Evolutionary conservation across 1,284 basidiomycete species (phyloP).

Genomic region (Butyriboletus appendiculatus): DNA sequence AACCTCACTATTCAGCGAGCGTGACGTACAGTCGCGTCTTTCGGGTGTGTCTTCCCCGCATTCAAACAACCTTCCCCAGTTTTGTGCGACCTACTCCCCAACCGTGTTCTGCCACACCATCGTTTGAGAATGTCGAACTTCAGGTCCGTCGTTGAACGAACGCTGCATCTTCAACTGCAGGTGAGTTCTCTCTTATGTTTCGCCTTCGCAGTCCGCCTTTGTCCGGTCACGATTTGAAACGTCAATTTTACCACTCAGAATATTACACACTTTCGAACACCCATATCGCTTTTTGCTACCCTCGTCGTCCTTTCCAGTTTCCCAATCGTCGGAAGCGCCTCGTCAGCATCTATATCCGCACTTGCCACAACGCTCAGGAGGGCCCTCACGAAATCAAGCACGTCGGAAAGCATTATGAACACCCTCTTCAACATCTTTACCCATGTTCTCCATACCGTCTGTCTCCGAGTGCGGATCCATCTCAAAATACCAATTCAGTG

Average conservation of each 20-base stretch:
- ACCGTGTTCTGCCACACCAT: neutral
- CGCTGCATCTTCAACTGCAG: slow-evolving; percentile 9
- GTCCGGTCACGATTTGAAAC: neutral
- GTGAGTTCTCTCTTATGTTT: slow-evolving; percentile 5
- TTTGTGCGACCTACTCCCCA: neutral
- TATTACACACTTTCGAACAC: slow-evolving; percentile 4
- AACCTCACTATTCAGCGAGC: neutral
- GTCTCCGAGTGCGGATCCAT: slow-evolving; percentile 15
- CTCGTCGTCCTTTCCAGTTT: slow-evolving; percentile 13
- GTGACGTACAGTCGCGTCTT: neutral
- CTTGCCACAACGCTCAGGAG: slow-evolving; percentile 8
- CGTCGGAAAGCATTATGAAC: neutral
- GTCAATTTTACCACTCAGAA: neutral
- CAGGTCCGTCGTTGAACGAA: slow-evolving; percentile 11
- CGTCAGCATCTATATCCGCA: slow-evolving; percentile 2
- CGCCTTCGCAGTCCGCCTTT: too few relatives aligned
- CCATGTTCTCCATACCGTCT: slow-evolving; percentile 17
- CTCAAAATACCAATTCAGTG: slow-evolving; percentile 15
- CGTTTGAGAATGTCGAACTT: slow-evolving; percentile 10
- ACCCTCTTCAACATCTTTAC: slow-evolving; percentile 14
- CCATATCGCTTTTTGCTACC: slow-evolving; percentile 7
- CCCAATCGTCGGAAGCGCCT: slow-evolving; percentile 3
- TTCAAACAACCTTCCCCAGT: neutral
- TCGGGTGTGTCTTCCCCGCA: neutral
- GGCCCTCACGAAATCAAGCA: slow-evolving; percentile 5